Conservation (phyloP, 305 asterid genomes). For the Fraxinus dipetala region DNA sequence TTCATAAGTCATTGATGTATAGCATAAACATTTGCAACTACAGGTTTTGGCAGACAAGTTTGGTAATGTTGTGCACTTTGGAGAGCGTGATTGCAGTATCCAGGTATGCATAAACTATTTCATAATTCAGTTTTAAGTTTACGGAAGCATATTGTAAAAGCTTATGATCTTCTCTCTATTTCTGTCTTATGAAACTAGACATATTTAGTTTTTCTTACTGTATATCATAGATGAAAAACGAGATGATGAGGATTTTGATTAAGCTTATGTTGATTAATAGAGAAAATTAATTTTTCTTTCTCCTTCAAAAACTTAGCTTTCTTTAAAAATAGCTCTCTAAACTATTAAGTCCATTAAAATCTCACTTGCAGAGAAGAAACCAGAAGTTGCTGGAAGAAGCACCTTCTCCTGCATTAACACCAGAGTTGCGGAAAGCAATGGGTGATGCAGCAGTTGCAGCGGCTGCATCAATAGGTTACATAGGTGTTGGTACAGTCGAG, state of each 20-base stretch:
- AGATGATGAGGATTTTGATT: neutral
- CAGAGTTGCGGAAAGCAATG: conserved; percentile 93
- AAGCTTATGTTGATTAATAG: neutral
- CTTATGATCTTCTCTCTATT: neutral
- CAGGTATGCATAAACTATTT: conserved; percentile 47
- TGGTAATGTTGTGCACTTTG: conserved; percentile 92
- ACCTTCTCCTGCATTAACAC: conserved; percentile 94
- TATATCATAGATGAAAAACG: neutral
- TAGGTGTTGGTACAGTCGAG: conserved; percentile 96
- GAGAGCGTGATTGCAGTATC: conserved; percentile 99
- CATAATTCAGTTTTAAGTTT: neutral
- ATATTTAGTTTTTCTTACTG: neutral
- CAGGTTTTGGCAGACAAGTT: conserved; percentile 91
- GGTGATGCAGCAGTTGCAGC: conserved; percentile 99
- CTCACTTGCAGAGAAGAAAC: conserved; percentile 75
- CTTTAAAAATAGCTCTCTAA: neutral
- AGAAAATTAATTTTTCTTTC: neutral
- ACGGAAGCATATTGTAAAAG: neutral
- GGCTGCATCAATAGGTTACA: conserved; percentile 89
- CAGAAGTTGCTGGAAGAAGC: conserved; percentile 98
- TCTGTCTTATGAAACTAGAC: neutral
- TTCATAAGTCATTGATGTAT: conserved; percentile 7
- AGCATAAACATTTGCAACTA: conserved; percentile 14
- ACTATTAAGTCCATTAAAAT: conserved; percentile 5
- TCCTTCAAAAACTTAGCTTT: neutral